A percentile compares a stretch with the other conserved stretches of the same genome.
These are phyloP conservation scores for Globisporangium cederbergense DNA, from an alignment of 352 stramenopile genomes.

Conservation along the genomic window DNA sequence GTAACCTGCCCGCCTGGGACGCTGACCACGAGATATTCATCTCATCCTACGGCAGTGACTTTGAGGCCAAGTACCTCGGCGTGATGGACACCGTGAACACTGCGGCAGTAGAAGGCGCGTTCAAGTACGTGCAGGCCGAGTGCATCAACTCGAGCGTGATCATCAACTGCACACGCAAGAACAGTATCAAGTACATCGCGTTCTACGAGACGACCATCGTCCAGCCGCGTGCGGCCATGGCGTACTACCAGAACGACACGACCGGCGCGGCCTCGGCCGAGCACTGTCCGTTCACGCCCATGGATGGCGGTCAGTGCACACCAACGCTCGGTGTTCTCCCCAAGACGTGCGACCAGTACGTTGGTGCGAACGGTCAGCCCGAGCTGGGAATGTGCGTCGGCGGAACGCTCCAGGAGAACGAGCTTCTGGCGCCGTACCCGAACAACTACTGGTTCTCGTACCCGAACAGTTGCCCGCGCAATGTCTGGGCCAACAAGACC, in stretches of 20 bases:
- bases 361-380: constrained; percentile 30
- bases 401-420: constrained; percentile 33
- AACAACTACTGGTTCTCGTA: constrained; percentile 84
- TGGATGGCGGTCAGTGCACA: constrained; percentile 61
- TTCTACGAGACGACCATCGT: constrained; percentile 63
- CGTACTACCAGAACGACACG: constrained; percentile 39
- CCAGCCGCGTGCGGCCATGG: constrained; percentile 39
- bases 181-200: constrained; percentile 51
- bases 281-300: constrained; percentile 47
- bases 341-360: constrained; percentile 51
- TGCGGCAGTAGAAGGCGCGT: constrained; percentile 45
- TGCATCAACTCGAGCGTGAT: constrained; percentile 47
- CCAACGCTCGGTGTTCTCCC: constrained; percentile 32
- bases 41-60: constrained; percentile 33
- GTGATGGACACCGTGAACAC: constrained; percentile 54
- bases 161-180: constrained; percentile 47
- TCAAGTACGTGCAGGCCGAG: constrained; percentile 64
- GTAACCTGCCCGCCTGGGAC: constrained; percentile 39
- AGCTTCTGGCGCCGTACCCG: constrained; percentile 62
- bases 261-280: constrained; percentile 22
- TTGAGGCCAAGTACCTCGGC: constrained; percentile 39
- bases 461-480: constrained; percentile 59
- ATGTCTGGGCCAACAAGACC: constrained; percentile 42
- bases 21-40: constrained; percentile 29
- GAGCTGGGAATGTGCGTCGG: constrained; percentile 55